Percentiles rank a stretch among this genome's conserved stretches.
These are phyloP conservation scores for Zygosaccharomyces lentus DNA, from an alignment of 805 yeast species.

Conservation along the genomic window DNA sequence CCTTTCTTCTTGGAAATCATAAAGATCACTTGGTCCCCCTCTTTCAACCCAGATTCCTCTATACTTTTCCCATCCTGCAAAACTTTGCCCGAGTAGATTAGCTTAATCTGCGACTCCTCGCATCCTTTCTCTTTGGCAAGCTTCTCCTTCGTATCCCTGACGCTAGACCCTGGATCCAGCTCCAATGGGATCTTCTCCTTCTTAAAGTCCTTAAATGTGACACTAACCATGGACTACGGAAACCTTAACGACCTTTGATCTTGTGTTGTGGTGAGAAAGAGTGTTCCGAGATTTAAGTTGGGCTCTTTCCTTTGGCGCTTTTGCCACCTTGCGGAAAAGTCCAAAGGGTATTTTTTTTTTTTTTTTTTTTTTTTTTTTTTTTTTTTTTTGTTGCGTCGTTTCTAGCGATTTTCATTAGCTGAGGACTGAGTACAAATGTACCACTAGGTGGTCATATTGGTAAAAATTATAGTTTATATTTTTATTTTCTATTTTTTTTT, in stretches of 20 bases:
- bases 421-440: background rate
- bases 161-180: slow-evolving; percentile 63
- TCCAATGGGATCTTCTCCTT: slow-evolving; percentile 83
- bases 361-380: background rate
- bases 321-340: slow-evolving; percentile 4
- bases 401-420: background rate
- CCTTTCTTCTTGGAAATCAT: slow-evolving; percentile 68
- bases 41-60: slow-evolving; percentile 69
- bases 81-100: slow-evolving; percentile 90
- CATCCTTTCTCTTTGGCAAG: slow-evolving; percentile 66
- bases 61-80: slow-evolving; percentile 77
- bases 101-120: slow-evolving; percentile 70
- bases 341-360: background rate
- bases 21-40: slow-evolving; percentile 81
- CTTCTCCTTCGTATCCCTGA: slow-evolving; percentile 64
- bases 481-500: background rate
- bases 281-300: background rate
- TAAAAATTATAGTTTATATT: background rate
- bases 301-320: slow-evolving; percentile 5
- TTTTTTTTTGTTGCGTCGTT: background rate
- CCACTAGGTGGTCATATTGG: background rate
- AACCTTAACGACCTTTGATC: background rate
- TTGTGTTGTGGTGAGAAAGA: background rate
- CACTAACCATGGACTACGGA: slow-evolving; percentile 19
- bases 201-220: slow-evolving; percentile 78